A percentile compares a stretch with the other conserved stretches of the same genome.
Evolutionary conservation across 345 rosid genomes (phyloP).

Genomic region (thale cress (Arabidopsis thaliana)): DNA sequence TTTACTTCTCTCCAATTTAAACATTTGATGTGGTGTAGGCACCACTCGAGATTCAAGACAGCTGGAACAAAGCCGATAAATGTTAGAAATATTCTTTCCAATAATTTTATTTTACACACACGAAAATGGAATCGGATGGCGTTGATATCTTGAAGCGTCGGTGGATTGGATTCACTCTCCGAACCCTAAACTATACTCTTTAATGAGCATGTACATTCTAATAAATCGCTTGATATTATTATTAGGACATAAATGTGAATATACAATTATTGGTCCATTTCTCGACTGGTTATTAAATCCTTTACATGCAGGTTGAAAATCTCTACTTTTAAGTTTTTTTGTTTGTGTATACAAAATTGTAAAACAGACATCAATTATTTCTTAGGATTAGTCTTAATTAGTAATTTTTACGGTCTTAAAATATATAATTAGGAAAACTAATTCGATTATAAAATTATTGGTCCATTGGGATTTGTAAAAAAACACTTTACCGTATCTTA

Average conservation of each 20-base stretch:
- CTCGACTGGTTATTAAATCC: neutral
- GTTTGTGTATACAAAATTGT: neutral
- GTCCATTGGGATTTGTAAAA: neutral
- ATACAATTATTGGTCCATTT: neutral
- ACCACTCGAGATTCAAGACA: slow-evolving; percentile 34
- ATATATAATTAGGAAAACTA: neutral
- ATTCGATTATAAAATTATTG: neutral
- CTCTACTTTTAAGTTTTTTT: no score
- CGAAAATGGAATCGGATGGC: neutral
- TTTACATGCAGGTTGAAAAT: neutral
- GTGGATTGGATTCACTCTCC: slow-evolving; percentile 33
- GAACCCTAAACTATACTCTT: slow-evolving; percentile 12
- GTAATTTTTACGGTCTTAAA: no score
- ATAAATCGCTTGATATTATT: neutral
- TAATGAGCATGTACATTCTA: neutral
- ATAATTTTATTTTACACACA: neutral
- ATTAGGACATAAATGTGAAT: neutral
- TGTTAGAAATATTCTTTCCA: neutral
- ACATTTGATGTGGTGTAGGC: slow-evolving; percentile 19
- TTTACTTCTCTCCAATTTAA: neutral
- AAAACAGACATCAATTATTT: no score
- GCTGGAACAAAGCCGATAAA: slow-evolving; percentile 28
- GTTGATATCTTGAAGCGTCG: slow-evolving; percentile 33
- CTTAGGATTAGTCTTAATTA: no score
- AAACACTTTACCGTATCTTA: slow-evolving; percentile 18